Base-by-base conservation (phyloP, 2,329 filamentous ascomycete species). In the Blastomyces percursus region DNA sequence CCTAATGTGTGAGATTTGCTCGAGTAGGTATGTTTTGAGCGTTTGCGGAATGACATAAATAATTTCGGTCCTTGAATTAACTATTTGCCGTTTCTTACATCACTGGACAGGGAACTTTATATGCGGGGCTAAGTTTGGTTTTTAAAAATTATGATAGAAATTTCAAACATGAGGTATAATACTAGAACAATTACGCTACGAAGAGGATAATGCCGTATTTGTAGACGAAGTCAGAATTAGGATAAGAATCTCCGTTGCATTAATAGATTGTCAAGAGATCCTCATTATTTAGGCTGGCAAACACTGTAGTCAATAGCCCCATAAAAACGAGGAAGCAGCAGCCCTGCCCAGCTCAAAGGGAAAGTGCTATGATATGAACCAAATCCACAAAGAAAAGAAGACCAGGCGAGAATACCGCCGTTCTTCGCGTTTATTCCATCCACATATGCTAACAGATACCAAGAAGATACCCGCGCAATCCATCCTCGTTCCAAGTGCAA, bases 371-470 rank as follows among this genome's bases (percentile, higher is more conserved):
- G 27, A 55, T 48, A 48, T 59, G 56, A 59, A 59, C 56, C 48
- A 59, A 59, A 48, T 59, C 56, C 42, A 50, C 46, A 64, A 16
- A 73, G 73, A 70, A 63, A 71, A 73, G 78, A 80, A 80, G 78
- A 80, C 78, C 79, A 80, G 78, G 79, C 78, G 48, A 24, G 21
- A 69, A 72, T 68, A 75, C 71, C 70, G 78, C 79, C 79, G 78
- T 81, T 81, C 79, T 76, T 76, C 78, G 77, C 78, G 78, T 80
- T 77, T 77, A 77, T 78, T 78, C 76, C 75, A 77, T 77, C 75
- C 73, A 76, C 72, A 71, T 60, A 69, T 73, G 71, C 72, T 74
- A 69, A 73, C 62, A 67, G 61, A 71, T 68, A 68, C 67, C 65
- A 68, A 63, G 69, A 61, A 67, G 67, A 67, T 69, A 72, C 67